Percentiles rank a stretch among this genome's conserved stretches.
Evolutionary conservation across 176 grass and related monocot species (phyloP).

Genomic region (Paspalum notatum): DNA sequence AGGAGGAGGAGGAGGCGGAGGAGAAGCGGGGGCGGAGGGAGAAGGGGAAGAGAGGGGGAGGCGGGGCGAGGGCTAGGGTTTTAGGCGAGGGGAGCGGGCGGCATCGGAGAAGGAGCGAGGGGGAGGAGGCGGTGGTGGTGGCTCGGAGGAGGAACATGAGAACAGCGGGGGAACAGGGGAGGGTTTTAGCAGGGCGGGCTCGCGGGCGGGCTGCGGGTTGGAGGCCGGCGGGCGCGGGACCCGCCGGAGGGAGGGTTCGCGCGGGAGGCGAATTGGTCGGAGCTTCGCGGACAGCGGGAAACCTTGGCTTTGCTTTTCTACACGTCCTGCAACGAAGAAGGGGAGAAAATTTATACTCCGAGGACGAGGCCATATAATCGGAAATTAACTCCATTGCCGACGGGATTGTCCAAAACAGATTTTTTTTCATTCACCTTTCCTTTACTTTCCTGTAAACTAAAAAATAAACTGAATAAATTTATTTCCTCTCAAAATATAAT

Average conservation of each 20-base stretch:
- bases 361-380: no score
- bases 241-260: slow-evolving; percentile 2
- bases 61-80: slow-evolving; percentile 49
- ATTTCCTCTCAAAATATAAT: no score
- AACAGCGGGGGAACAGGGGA: background rate
- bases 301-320: background rate
- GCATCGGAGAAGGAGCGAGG: slow-evolving; percentile 51
- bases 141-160: slow-evolving; percentile 58
- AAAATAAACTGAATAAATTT: no score
- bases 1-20: background rate
- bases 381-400: no score
- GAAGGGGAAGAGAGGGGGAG: slow-evolving; percentile 1
- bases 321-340: background rate
- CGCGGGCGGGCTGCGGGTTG: slow-evolving; percentile 1
- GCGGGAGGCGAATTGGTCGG: slow-evolving; percentile 30
- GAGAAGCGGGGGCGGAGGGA: slow-evolving; percentile 11
- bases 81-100: slow-evolving; percentile 42
- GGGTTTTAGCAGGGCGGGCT: slow-evolving; percentile 35
- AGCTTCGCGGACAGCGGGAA: background rate
- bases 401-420: no score
- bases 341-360: background rate
- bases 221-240: slow-evolving; percentile 14
- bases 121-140: slow-evolving; percentile 28
- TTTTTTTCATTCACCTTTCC: no score
- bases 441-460: no score